phyloP scores from a whole-genome alignment of 306 rosid species.

The Prunus campanulata region DNA sequence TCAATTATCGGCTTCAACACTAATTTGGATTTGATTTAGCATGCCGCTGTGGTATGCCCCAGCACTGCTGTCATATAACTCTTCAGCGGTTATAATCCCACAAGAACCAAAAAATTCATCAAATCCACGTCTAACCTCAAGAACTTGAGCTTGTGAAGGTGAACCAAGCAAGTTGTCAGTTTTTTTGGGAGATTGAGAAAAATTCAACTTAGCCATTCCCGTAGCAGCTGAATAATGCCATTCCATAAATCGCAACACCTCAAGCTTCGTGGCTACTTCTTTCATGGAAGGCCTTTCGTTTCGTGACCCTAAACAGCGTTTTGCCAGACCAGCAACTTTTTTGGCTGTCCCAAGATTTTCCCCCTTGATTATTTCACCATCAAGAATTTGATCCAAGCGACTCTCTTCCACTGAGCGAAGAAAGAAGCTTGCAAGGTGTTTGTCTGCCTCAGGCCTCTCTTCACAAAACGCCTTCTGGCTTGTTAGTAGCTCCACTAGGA shows the following conservation, averaged over 20 bases:
- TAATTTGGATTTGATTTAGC: background rate
- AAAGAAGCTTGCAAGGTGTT: background rate
- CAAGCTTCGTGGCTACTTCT: background rate
- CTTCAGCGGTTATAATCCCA: background rate
- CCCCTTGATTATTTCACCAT: too few relatives aligned
- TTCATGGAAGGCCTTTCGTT: background rate
- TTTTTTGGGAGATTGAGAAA: background rate
- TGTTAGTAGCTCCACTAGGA: background rate
- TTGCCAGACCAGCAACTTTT: background rate
- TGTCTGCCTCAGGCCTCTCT: background rate
- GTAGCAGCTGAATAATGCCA: background rate
- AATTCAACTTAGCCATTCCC: background rate
- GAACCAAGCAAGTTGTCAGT: background rate
- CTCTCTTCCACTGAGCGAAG: background rate
- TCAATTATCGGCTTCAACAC: too few relatives aligned
- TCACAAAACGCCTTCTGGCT: background rate
- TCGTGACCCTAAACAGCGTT: background rate
- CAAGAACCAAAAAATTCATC: background rate
- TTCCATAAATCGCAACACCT: background rate
- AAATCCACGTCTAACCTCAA: background rate
- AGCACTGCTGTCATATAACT: background rate
- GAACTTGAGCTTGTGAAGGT: background rate
- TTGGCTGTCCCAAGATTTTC: background rate
- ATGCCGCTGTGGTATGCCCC: too few relatives aligned
- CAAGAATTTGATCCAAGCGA: background rate